Base-by-base conservation (phyloP, 1,284 basidiomycete species). In the Spongiforma sp. region DNA sequence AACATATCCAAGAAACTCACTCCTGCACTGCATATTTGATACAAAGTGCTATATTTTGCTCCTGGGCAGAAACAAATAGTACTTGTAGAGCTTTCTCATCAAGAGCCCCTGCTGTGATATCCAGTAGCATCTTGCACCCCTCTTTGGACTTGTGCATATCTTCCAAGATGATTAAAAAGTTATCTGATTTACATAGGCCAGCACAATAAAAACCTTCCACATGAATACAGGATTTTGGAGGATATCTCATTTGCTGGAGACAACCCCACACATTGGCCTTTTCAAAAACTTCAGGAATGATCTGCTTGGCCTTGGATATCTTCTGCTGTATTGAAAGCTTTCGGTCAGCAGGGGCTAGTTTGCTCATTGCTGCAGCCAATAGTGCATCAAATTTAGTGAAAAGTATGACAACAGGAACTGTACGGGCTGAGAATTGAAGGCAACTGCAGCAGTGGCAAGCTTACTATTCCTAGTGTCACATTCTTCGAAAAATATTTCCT, bases 11-110 rank as follows among this genome's bases (percentile, higher is more conserved):
- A 4, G 33, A 4, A 19, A 54, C 62, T 26, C 17, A 62, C 59
- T 48, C 4, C 21, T 30, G 14, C 11, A 56, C 43, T 50, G 63
- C 57, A 65, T 36, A 56, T 56, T 9, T 56, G 15, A 65, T 39
- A 60, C 63, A 64, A 3, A 63, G 28, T 37, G 26, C 62, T 17
- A 64, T 30, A 26, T 65, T 65, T 24, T 30, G 26, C 12, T 59
- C 12, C 15, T 48, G 46, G 15, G 46, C 46, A 26, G 26, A 17
- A 30, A 48, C 46, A 48, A 48, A 28, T 11, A 57, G 26, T 21
- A 57, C 32, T 43, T 57, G 34, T 26, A 57, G 21, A 12, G 37
- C 15, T 28, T 41, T 37, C 17, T 57, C 56, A 57, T 19, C 19
- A 11, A 57, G 5, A 6, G 21, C 56, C 21, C 4, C n/a, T 43